A percentile compares a stretch with the other conserved stretches of the same genome.
These are phyloP conservation scores for Plasmodium vivax DNA, from an alignment of 169 alveolate species.

Conservation along the genomic window DNA sequence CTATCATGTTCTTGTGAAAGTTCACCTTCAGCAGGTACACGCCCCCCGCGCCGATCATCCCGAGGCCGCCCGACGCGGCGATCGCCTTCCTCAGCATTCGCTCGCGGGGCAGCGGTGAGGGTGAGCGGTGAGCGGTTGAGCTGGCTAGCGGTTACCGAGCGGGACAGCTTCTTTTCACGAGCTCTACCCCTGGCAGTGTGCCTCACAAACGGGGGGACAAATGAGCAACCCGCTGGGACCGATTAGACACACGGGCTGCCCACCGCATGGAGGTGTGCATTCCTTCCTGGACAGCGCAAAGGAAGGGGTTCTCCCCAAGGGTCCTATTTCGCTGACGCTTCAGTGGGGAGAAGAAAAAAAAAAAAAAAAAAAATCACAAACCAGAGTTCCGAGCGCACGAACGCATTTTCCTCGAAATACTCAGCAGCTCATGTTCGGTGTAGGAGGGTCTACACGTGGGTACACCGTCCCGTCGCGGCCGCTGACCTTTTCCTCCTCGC, in stretches of 20 bases:
- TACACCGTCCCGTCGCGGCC: no score
- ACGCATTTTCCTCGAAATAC: no score
- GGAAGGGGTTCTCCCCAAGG: background rate
- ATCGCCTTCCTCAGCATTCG: constrained; percentile 25
- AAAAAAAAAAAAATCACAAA: background rate
- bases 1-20: constrained; percentile 78
- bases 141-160: background rate
- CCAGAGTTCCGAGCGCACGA: background rate
- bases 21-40: constrained; percentile 33
- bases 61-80: constrained; percentile 20
- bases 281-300: background rate
- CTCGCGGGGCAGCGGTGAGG: background rate
- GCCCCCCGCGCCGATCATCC: constrained; percentile 22
- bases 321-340: background rate
- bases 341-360: background rate
- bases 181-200: no score
- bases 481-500: no score
- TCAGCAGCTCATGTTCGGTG: no score
- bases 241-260: background rate
- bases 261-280: background rate
- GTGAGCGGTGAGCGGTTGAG: background rate
- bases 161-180: no score
- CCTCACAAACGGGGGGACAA: background rate
- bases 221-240: background rate
- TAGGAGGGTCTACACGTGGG: no score